Evolutionary conservation across 768 basidiomycete species (phyloP), one percentile per base, ranked within the genome.

Genomic region (Suillus ampliporus): DNA sequence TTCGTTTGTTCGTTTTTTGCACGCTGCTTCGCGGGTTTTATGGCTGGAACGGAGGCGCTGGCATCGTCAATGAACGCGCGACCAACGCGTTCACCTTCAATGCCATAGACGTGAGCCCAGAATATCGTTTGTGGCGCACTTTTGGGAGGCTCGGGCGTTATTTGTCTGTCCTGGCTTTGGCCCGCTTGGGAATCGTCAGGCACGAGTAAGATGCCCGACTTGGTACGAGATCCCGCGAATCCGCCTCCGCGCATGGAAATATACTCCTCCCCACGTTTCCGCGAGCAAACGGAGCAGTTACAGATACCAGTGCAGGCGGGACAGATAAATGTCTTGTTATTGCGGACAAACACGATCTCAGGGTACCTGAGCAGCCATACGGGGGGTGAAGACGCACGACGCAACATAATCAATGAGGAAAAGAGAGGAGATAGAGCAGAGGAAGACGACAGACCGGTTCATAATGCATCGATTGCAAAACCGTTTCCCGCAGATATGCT

Each of bases 201-300:
- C 9, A 75, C 64, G 53, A 75, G 58, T 3, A 66, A 67, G 26
- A 76, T 64, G 15, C 65, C 71, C 26, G 66, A 41, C 11, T 69
- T 74, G 41, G 68, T 54, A 3, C 73, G 28, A 3, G 68, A 62
- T 1, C 69, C 38, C 6, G 70, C 74, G 10, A 70, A 64, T 15
- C 71, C 71, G 4, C 65, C 71, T 1, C 64, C 64, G 48, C 72
- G 65, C 65, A 72, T 71, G 9, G 78, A 72, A 11, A 84, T 61
- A 61, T 84, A 86, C 13, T 69, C 65, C 57, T 84, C 86, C 6
- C 85, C 84, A 6, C 86, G 78, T 61, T 65, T 77, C 31, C 70
- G 64, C 15, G 80, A 75, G 65, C 85, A 86, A 0, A 6, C 0
- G 13, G 82, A 80, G 68, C 86, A 87, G 50, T 81, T 84, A 71